Base-by-base conservation (phyloP, 106 monocot genomes). In the Phalaenopsis equestris region DNA sequence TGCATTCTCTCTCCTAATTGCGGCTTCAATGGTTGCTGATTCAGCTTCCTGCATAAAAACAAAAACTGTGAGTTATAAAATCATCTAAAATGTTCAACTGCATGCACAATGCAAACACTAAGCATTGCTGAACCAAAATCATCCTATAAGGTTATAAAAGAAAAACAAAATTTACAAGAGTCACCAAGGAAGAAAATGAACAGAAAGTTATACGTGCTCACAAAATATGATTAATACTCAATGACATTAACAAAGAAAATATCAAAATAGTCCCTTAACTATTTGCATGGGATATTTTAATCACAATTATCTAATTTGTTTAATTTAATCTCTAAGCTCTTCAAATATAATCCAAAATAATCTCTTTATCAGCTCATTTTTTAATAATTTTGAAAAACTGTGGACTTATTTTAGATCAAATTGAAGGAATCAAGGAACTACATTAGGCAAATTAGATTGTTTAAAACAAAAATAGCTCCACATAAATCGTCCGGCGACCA, bases 1-100 rank as follows among this genome's bases (percentile, higher is more conserved):
- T 46, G 68, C 52, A 84, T 88, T 94, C 72, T 86, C 87, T 82
- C 79, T 90, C 77, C 87, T 87, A 56, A 73, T 85, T 38, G 90
- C 80, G 78, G 94, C 97, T 89, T 94, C 97, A 65, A 98, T 78
- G 24, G 90, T 92, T 79, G 92, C 86, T 77, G 81, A 73, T 67
- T 98, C 97, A 67, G 86, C 90, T 49, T 89, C 92, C 97, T 98
- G 86, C 78, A 84, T 48, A 58, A 49, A 70, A 46, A 84, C 21
- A 82, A 74, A 67, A 65, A 38, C 42, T 55, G 24, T 15, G 73
- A 79, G n/a, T 80, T 67, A 82, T 48, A 82, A 77, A 39, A 41
- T 46, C 74, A 81, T 73, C 39, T 17, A 57, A 75, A 41, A 56
- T 70, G 38, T 39, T 7, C 21, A 61, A 61, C 61, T n/a, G 2